Base-by-base conservation (phyloP, 495 filamentous ascomycete species). In the Aspergillus asperescens region DNA sequence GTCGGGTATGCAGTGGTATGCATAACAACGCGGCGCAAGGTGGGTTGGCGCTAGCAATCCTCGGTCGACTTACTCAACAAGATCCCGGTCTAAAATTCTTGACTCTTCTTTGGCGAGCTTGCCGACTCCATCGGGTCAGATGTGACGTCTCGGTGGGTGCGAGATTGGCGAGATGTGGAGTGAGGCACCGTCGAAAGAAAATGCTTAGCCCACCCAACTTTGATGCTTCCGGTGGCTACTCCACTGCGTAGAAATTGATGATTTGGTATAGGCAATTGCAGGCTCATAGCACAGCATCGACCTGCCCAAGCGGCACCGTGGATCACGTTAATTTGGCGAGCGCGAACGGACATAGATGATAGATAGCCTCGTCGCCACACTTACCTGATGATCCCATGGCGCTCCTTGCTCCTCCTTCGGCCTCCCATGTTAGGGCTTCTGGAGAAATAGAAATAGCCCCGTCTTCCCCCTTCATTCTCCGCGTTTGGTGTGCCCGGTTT, bases 381-480 rank as follows among this genome's bases (percentile, higher is more conserved):
- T 3, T 37, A 16, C 34, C 29, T n/a, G n/a, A n/a, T n/a, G n/a
- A n/a, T n/a, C n/a, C n/a, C 29, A 32, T 5, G 6, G 5, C n/a
- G 9, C 2, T 7, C 6, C n/a, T 12, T 10, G 4, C 29, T 13
- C 29, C 4, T 32, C 8, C 31, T 34, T 3, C 5, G 31, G 13
- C 34, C 15, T 15, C 5, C 34, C 34, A 19, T 37, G 1, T 18
- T 18, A 39, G 34, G 32, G 45, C 31, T 37, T 35, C 22, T 49
- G 46, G 46, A 49, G 46, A 39, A 39, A n/a, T 49, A 49, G 46
- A 49, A 49, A 49, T 49, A 49, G n/a, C 46, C 46, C 46, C 46
- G n/a, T 49, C 46, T 49, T 13, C 8, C 34, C 46, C 46, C 15
- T 49, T 24, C 7, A 27, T 39, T 39, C 46, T 49, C 46, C 46